phyloP scores from a whole-genome alignment of 2,329 filamentous ascomycete species.

The Drechslerella stenobrocha region DNA sequence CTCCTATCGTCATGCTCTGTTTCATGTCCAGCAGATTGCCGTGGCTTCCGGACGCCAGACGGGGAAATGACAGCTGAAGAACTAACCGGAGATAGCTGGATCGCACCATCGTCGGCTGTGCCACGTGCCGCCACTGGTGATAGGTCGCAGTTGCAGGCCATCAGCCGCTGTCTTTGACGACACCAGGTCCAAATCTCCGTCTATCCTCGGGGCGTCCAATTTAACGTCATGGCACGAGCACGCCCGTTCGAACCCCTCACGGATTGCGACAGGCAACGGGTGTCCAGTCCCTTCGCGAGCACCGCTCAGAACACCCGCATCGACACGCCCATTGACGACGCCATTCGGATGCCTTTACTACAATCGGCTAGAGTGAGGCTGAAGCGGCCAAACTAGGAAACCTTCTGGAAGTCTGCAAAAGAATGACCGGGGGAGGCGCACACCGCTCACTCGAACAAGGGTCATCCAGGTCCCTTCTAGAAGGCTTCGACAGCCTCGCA shows the following conservation, averaged over 20 bases:
- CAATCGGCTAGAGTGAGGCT: slow-evolving; percentile 42
- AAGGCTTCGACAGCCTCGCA: slow-evolving; percentile 34
- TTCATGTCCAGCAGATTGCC: slow-evolving; percentile 48
- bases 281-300: neutral
- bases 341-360: slow-evolving; percentile 38
- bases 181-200: neutral
- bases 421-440: slow-evolving; percentile 27
- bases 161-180: slow-evolving; percentile 1
- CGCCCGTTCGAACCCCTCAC: too few relatives aligned
- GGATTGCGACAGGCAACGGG: neutral
- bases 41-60: slow-evolving; percentile 42
- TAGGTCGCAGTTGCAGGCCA: slow-evolving; percentile 8
- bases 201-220: too few relatives aligned
- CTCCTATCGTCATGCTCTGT: slow-evolving; percentile 41
- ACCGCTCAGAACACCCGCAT: slow-evolving; percentile 15
- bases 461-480: slow-evolving; percentile 46
- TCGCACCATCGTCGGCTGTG: slow-evolving; percentile 35
- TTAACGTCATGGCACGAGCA: too few relatives aligned
- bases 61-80: neutral
- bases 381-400: slow-evolving; percentile 46
- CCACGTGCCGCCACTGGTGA: slow-evolving; percentile 41
- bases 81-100: neutral
- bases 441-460: slow-evolving; percentile 32
- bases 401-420: slow-evolving; percentile 45
- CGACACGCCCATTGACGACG: slow-evolving; percentile 1